Evolutionary conservation across 1,139 yeast species (phyloP), one percentile per base, ranked within the genome.

Genomic region (Yamadazyma jaroonii): DNA sequence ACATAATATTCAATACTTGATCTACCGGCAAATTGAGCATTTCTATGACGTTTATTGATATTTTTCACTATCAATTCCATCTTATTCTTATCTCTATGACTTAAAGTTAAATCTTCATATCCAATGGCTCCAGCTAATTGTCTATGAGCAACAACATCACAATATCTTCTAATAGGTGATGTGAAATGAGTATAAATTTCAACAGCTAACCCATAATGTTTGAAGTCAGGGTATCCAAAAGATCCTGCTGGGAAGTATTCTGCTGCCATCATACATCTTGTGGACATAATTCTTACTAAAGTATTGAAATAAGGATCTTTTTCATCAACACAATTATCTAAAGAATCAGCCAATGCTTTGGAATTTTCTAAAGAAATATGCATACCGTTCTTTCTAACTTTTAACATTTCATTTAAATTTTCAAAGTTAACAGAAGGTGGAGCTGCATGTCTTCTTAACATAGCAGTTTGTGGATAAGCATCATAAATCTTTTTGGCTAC

Each of bases 181-280:
- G 99, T 94, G 70, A 90, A 94, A 73, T 94, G 99, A 0, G 99
- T 94, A 62, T 94, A 94, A 33, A 94, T 94, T 52, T 89, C 97
- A 38, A 92, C 90, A 1, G 99, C 99, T 43, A 94, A 74, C 57
- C 99, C 99, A 62, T 94, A 94, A 71, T 94, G 99, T 44, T 83
- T 81, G 66, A 88, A 94, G 48, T 94, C 98, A n/a, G 95, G 81
- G 54, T 87, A 87, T 6, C 95, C 87, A 53, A 74, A 87, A 11
- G 85, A 79, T n/a, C 99, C 98, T 0, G 96, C 79, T 6, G 95
- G 82, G 69, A 94, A 94, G 59, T 94, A 94, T 55, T 92, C 97
- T 2, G 99, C 99, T 2, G 98, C 96, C 85, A 89, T 87, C 98
- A 94, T 94, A 65, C 98, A 92, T 55, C 99, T 77, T 0, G 99